Evolutionary conservation across 1,139 yeast species (phyloP).

Genomic region (Pneumocystis murina): DNA sequence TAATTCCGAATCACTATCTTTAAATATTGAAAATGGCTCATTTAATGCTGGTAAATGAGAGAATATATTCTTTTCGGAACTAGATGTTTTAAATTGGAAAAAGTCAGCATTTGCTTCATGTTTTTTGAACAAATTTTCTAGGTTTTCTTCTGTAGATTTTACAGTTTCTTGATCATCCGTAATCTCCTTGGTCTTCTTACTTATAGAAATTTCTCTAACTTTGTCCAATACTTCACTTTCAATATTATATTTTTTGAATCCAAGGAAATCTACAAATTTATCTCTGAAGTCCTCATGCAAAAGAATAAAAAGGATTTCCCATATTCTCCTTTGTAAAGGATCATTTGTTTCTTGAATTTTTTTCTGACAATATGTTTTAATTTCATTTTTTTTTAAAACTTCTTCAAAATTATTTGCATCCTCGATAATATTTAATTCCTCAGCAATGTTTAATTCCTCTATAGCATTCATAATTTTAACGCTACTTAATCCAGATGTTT

Average conservation of each 20-base stretch:
- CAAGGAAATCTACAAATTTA: slow-evolving; percentile 17
- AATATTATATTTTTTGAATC: slow-evolving; percentile 17
- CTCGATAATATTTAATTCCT: slow-evolving; percentile 26
- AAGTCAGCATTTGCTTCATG: slow-evolving; percentile 4
- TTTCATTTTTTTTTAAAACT: slow-evolving; percentile 46
- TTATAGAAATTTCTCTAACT: slow-evolving; percentile 22
- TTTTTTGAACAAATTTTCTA: slow-evolving; percentile 24
- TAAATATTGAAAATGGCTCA: slow-evolving; percentile 31
- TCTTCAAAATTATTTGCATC: slow-evolving; percentile 35
- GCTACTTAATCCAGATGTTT: slow-evolving; percentile 24
- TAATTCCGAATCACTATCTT: slow-evolving; percentile 28
- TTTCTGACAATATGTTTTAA: slow-evolving; percentile 38
- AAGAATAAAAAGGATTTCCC: slow-evolving; percentile 55
- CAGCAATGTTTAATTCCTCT: slow-evolving; percentile 22
- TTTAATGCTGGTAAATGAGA: slow-evolving; percentile 20
- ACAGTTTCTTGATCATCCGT: slow-evolving; percentile 15
- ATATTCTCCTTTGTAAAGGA: slow-evolving; percentile 46
- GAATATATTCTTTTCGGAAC: slow-evolving; percentile 7
- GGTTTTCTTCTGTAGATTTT: slow-evolving; percentile 14
- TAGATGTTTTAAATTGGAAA: neutral
- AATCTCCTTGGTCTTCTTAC: slow-evolving; percentile 14
- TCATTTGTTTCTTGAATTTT: slow-evolving; percentile 33
- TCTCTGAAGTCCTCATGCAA: slow-evolving; percentile 36
- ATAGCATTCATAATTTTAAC: slow-evolving; percentile 40
- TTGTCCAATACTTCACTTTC: slow-evolving; percentile 14